Conservation (phyloP, 192 early-diverging fungal species). For the Coemansia sp. region DNA sequence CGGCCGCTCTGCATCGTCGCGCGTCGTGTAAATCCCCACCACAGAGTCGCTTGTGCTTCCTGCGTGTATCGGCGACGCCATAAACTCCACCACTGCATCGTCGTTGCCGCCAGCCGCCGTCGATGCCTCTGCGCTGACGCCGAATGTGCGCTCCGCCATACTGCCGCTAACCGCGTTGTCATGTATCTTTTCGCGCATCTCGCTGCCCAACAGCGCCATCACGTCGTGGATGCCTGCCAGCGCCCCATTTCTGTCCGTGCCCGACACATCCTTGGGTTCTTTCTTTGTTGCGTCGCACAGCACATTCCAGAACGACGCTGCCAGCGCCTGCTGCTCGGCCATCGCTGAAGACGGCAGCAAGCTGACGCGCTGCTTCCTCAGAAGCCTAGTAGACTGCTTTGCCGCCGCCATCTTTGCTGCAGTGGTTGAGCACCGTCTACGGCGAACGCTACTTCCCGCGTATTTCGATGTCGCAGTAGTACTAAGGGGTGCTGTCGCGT, state of each 20-base stretch:
- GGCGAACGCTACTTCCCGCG: not conserved
- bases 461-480: not conserved
- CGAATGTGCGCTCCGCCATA: conserved; percentile 9
- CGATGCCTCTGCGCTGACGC: not conserved
- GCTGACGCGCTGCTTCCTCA: conserved; percentile 29
- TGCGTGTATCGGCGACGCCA: not conserved
- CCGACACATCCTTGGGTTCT: not conserved
- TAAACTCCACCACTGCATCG: conserved; percentile 33
- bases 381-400: not conserved
- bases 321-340: conserved; percentile 21
- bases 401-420: not conserved
- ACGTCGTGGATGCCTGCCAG: conserved; percentile 4
- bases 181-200: conserved; percentile 21
- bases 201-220: conserved; percentile 18
- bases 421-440: not conserved
- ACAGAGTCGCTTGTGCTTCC: conserved; percentile 13
- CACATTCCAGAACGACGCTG: conserved; percentile 11
- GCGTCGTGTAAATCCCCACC: conserved; percentile 23
- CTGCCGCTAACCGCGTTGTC: conserved; percentile 2
- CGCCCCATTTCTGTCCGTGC: not conserved
- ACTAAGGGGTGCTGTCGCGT: not conserved
- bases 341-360: conserved; percentile 15
- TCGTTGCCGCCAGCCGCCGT: not conserved
- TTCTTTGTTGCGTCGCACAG: conserved; percentile 10
- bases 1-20: conserved; percentile 29